Evolutionary conservation across 257 asterid species (phyloP), one percentile per base, ranked within the genome.

Genomic region (Asclepias syriaca): DNA sequence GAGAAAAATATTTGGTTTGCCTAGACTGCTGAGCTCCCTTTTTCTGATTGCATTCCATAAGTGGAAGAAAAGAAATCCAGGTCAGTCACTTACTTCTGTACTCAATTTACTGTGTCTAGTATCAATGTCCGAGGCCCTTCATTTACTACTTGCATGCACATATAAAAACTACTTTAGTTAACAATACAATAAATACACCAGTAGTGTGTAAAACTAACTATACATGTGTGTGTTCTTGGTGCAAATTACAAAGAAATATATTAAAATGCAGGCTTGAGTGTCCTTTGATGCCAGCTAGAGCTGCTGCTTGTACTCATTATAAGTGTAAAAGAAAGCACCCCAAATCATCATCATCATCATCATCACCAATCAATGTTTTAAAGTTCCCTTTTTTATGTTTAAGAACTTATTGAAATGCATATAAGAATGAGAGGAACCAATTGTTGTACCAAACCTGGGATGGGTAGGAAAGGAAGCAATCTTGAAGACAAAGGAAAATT

Each of bases 21-120:
- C 67, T 82, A 69, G 88, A 78, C 86, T 86, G 86, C 85, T 77
- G 86, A 69, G 81, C 84, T 75, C 63, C 63, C 59, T 48, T 66
- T 71, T 69, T 68, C 78, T 74, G 75, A 73, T 73, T 70, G 24
- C 63, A 75, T 77, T 75, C 82, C 75, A 72, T 40, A 68, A 79
- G 65, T 78, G 81, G 83, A 79, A 74, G 73, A 77, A 73, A 64
- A 70, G 19, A 53, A 70, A 72, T 45, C 69, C 77, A 66, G 79
- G 48, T 39, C 46, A 9, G 24, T 65, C 63, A 69, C 74, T 64
- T 49, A 48, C 40, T 45, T 54, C 69, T 72, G 22, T 14, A 51
- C 69, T 51, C 61, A 18, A 34, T 58, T 72, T 49, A 11, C 29
- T 68, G 74, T 56, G 24, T 13, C 48, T 43, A 59, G 71, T 61